These are phyloP conservation scores for Ophiostoma novo-ulmi DNA, from an alignment of 2,329 filamentous ascomycete species.

Conservation along the genomic window DNA sequence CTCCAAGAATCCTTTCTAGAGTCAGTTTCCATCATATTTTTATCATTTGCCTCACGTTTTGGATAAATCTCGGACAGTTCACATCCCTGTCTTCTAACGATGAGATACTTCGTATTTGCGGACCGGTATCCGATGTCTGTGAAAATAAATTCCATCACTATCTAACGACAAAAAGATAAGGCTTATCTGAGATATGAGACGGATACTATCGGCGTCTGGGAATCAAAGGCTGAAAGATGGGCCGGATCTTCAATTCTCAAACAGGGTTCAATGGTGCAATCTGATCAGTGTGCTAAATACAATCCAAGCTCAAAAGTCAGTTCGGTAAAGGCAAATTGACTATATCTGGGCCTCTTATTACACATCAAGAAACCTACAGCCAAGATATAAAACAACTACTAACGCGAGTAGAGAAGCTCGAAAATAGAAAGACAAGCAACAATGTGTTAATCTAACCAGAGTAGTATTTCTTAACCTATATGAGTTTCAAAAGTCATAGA, in stretches of 20 bases:
- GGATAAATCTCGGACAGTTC: neutral
- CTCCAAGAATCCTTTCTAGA: neutral
- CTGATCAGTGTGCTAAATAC: neutral
- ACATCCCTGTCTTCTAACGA: neutral
- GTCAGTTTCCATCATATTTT: neutral
- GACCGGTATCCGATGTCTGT: neutral
- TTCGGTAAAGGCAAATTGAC: neutral
- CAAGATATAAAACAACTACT: neutral
- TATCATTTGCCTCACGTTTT: neutral
- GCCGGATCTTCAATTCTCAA: neutral
- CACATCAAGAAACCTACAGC: neutral
- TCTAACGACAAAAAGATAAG: neutral
- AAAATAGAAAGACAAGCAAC: neutral
- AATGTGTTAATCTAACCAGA: neutral
- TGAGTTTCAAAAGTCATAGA: neutral
- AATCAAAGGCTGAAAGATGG: neutral
- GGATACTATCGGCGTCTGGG: neutral
- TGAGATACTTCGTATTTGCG: neutral
- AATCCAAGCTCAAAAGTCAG: neutral
- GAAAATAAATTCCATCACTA: neutral
- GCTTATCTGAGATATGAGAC: neutral
- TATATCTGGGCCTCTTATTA: neutral
- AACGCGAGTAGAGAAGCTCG: neutral
- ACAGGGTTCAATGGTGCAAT: neutral
- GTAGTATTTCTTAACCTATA: neutral